Evolutionary conservation across 805 yeast species (phyloP).

Genomic region (Metschnikowia lachancei): DNA sequence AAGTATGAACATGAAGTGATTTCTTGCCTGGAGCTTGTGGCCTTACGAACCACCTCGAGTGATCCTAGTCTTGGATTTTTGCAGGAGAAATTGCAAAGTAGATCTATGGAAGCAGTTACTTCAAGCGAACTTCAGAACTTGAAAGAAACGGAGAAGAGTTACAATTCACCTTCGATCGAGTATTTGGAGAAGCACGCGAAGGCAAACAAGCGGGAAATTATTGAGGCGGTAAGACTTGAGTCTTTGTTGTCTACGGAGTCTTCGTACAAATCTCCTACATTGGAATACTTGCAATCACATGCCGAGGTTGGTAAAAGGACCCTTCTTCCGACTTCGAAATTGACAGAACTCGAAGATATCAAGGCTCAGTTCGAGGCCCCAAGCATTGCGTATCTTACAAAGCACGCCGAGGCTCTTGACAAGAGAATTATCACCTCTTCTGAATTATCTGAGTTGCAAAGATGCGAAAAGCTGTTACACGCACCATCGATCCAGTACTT

Average conservation of each 20-base stretch:
- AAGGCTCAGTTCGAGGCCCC: conserved; percentile 6
- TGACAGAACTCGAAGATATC: neutral
- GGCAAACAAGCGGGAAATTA: neutral
- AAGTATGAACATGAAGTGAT: conserved; percentile 6
- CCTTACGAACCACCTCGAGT: conserved; percentile 7
- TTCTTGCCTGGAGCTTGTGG: conserved; percentile 1
- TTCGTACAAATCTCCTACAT: conserved; percentile 5
- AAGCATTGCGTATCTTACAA: conserved; percentile 11
- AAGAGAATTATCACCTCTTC: conserved; percentile 1
- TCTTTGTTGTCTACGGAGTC: conserved; percentile 9
- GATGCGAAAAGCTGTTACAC: neutral
- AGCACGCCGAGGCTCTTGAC: conserved; percentile 6
- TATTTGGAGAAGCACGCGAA: conserved; percentile 7
- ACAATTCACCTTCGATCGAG: conserved; percentile 6
- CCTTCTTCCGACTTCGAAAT: neutral
- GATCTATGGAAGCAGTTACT: conserved; percentile 11
- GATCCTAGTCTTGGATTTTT: conserved; percentile 16
- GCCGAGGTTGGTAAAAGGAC: conserved; percentile 1
- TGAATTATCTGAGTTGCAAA: conserved; percentile 1
- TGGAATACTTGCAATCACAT: conserved; percentile 16
- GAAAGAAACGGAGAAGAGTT: neutral
- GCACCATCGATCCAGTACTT: conserved; percentile 12
- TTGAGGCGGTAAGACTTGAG: conserved; percentile 5
- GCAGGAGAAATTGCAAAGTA: conserved; percentile 9
- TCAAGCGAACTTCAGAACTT: neutral